Base-by-base conservation (phyloP, 179 eudicot species). In the Camellia oleifera region DNA sequence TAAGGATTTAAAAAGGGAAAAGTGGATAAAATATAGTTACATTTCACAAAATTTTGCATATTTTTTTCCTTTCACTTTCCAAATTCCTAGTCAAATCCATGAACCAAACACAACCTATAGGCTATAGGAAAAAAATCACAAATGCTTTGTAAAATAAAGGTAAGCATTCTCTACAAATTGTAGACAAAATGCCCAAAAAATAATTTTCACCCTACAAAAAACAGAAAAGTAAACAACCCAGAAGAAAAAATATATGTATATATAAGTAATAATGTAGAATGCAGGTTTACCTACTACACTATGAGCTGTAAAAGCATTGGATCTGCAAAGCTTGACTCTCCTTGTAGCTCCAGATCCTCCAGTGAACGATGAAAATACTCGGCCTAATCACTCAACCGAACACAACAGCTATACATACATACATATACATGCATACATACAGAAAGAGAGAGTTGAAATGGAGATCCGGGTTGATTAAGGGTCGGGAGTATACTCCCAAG, bases 241-340 rank as follows among this genome's bases (percentile, higher is more conserved):
- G 2, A 10, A 40, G 32, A n/a, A 58, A 20, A 46, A 4, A 50
- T 42, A 14, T 4, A 50, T 7, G 13, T 10, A 50, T 6, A 50
- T 7, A 50, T n/a, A 4, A 23, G 0, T 42, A 45, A 42, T 9
- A 44, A 75, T 10, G 54, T 42, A 45, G 14, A 75, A 42, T 75
- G 77, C 77, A 17, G 64, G 44, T 20, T 40, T 61, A 79, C 77
- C 82, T 60, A 63, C 71, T 72, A 71, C 70, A 61, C 77, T 46
- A 62, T 13, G 60, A 72, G 18, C 77, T 72, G 53, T 57, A 14
- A 72, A 53, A 72, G 67, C 76, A 79, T 71, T 44, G 60, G 81
- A 79, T 79, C 82, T 79, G 77, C 77, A 72, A 50, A 79, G 3
- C 14, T 4, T 13, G 7, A 70, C 23, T 52, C 76, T 60, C 67